Base-by-base conservation (phyloP, 2,329 filamentous ascomycete genomes). In the Alternaria sp. region DNA sequence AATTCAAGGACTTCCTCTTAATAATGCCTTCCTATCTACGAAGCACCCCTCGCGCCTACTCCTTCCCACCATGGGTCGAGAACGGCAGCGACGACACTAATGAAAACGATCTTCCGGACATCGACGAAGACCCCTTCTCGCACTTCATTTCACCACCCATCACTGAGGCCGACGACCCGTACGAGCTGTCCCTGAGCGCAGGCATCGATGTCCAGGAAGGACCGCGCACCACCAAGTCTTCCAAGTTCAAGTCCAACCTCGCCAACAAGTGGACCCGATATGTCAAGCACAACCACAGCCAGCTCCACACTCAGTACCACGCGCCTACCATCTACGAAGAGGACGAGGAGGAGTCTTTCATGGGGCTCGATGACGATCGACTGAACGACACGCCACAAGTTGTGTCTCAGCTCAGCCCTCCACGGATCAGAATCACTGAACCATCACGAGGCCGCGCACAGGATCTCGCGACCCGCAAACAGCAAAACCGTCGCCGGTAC, bases 51-150 rank as follows among this genome's bases (percentile, higher is more conserved):
- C 71, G 77, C 67, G 73, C 77, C 26, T 77, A 76, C 60, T 80
- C 77, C 1, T 80, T 72, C 61, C 77, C 77, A 54, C 77, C 77
- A 25, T 77, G 72, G 66, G 65, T 79, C 55, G 71, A 79, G 47
- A 71, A 57, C 51, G 61, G 73, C 52, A 72, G 74, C 36, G 68
- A 71, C 52, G 69, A 65, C 49, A 26, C 69, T 7, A 30, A 60
- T 3, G 57, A 69, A 9, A 30, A 52, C 12, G 63, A 72, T 11
- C 77, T 81, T 3, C 78, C 77, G 13, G 77, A 81, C 59, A 82
- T 82, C 59, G 80, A 82, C 61, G 80, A 82, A 45, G 78, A 82
- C 45, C 80, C 80, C 7, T 81, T 81, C 62, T 76, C 79, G 30
- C 80, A 82, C 72, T 82, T 82, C 73, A 73, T 82, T 19, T 78